phyloP scores from a whole-genome alignment of 1,284 basidiomycete species.

The Anthracocystis panici-leucophaei region DNA sequence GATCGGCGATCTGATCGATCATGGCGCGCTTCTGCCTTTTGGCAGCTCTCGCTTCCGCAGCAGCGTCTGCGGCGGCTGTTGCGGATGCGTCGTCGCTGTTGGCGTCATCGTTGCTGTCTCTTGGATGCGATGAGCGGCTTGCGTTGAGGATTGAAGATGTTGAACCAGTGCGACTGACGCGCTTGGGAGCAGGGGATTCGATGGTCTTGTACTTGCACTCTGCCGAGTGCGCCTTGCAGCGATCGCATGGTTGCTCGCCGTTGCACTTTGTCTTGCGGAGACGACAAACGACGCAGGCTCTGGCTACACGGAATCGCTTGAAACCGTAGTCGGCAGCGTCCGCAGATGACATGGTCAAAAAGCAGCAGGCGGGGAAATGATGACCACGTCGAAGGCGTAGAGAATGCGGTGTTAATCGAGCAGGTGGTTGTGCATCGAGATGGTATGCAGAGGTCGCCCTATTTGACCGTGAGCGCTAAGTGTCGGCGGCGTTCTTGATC shows the following conservation, averaged over 20 bases:
- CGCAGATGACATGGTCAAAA: slow-evolving; percentile 42
- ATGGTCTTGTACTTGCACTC: slow-evolving; percentile 49
- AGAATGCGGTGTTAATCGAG: not conserved
- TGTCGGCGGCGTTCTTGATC: too few relatives aligned
- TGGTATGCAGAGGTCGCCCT: too few relatives aligned
- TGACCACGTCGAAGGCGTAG: not conserved
- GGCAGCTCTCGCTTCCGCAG: slow-evolving; percentile 27
- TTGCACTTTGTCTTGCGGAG: slow-evolving; percentile 53
- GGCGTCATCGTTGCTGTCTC: slow-evolving; percentile 15
- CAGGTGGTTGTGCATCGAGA: too few relatives aligned
- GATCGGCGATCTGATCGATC: slow-evolving; percentile 49
- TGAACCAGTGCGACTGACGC: slow-evolving; percentile 28
- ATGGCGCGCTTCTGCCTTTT: slow-evolving; percentile 43
- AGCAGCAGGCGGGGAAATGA: not conserved
- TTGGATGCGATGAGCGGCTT: slow-evolving; percentile 15
- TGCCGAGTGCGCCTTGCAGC: slow-evolving; percentile 48
- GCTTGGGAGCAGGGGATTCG: slow-evolving; percentile 33
- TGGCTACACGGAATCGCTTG: slow-evolving; percentile 45
- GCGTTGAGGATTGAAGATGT: slow-evolving; percentile 15
- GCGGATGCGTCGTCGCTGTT: slow-evolving; percentile 22
- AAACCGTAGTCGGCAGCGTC: slow-evolving; percentile 54
- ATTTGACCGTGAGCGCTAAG: too few relatives aligned
- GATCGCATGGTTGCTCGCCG: slow-evolving; percentile 51
- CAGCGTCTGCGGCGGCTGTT: slow-evolving; percentile 9
- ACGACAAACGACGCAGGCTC: slow-evolving; percentile 46